Base-by-base conservation (phyloP, 2,329 filamentous ascomycete species). In the Pyrenochaeta sp. region DNA sequence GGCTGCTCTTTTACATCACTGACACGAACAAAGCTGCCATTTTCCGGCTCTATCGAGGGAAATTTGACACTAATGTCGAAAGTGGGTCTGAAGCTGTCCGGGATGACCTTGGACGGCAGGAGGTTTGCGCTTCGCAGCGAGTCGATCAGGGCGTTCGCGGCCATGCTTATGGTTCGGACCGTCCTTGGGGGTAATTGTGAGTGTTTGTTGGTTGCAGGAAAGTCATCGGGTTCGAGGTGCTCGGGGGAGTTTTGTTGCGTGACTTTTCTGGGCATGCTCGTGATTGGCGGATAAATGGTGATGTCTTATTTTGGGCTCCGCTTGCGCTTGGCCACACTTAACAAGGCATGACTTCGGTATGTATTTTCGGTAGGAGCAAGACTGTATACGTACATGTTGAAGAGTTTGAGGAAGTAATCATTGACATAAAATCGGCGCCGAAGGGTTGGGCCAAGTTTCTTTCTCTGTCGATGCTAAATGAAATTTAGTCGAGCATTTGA, bases 51-150 rank as follows among this genome's bases (percentile, higher is more conserved):
- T n/a, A 67, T 66, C 4, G 60, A 49, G 31, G 60, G 54, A 52
- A 67, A 73, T 2, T 71, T 61, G 12, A 84, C 64, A 7, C 56
- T 55, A 4, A 83, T 73, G 30, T 75, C 58, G 4, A 77, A 75
- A 3, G 69, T 73, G 1, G 81, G 80, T 39, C 67, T 69, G 66
- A 84, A 84, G 21, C 57, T 61, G 9, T 67, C 57, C 0, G 79
- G 76, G 35, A 83, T 78, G 37, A 83, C 41, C 17, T 52, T 44
- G 9, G 69, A 72, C 11, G 71, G 71, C 7, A 73, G 63, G 23
- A 74, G 67, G 2, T 52, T 54, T 23, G 69, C 71, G 32, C 43
- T 44, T 21, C 57, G 60, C 2, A 74, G 65, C 15, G 63, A 67
- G 18, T 58, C 45, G 35, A 73, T 40, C 42, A 74, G 63, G 11